Base-by-base conservation (phyloP, 148 eudicot species). In the Pharnaceum exiguum region DNA sequence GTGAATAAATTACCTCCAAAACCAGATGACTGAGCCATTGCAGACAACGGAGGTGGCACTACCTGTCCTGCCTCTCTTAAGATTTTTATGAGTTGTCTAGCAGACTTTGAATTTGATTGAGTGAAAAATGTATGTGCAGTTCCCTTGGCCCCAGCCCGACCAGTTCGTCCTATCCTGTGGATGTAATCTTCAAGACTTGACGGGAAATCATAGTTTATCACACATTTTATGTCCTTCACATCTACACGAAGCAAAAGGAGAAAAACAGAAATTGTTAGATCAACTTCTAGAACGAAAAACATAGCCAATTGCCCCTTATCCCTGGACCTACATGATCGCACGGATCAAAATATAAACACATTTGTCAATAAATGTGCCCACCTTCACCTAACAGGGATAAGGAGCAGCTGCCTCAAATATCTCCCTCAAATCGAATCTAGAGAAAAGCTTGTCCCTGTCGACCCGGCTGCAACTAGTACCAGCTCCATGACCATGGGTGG, bases 361-460 rank as follows among this genome's bases (percentile, higher is more conserved):
- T 83, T 78, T 76, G 69, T 72, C 74, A 65, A 45, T 44, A 80
- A 76, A 81, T 81, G 90, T 87, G 96, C 89, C 90, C 91, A 91
- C 94, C 98, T 90, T 82, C 77, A 85, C 84, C 80, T 81, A 81
- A 86, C 87, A 85, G 98, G 98, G 98, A 91, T 91, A 87, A 91
- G 87, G 81, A 82, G 89, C 91, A 73, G 73, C 85, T 76, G 74
- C 89, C 72, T 76, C 90, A 74, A 63, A 75, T 74, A 69, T 61
- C 60, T 64, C 76, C 75, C 67, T 63, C 68, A 69, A 58, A 57
- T 72, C 61, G 67, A 77, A 66, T 53, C 75, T 79, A 55, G 51
- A 69, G 63, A 69, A 68, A 82, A 76, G 75, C 85, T 78, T 67
- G 72, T 56, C 60, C 55, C 79, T 76, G 80, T 78, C 80, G 77